Conservation (phyloP, 768 basidiomycete genomes). For the Solioccasus polychromus region DNA sequence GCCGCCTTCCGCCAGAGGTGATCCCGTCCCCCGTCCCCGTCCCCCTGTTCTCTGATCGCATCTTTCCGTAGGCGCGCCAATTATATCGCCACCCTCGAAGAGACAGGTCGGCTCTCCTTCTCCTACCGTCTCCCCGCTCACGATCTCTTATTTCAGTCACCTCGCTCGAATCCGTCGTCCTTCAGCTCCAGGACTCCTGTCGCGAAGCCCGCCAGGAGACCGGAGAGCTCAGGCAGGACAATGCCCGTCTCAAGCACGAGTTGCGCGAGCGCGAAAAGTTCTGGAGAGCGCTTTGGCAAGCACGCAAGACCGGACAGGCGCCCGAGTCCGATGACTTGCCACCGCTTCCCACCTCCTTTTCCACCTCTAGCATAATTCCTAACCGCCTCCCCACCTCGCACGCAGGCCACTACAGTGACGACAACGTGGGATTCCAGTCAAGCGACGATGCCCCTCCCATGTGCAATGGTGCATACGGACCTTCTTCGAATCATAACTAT, state of each 20-base stretch:
- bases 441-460: constrained; percentile 44
- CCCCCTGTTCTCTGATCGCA: constrained; percentile 20
- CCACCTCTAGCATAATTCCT: constrained; percentile 27
- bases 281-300: constrained; percentile 67
- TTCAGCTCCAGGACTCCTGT: constrained; percentile 80
- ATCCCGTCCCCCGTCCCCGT: constrained; percentile 5
- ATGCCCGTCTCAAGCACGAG: constrained; percentile 59
- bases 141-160: constrained; percentile 50
- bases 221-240: constrained; percentile 63
- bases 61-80: constrained; percentile 55
- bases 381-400: constrained; percentile 40
- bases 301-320: constrained; percentile 54
- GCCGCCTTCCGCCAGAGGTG: constrained; percentile 74
- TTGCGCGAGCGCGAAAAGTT: constrained; percentile 70
- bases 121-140: constrained; percentile 10
- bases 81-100: constrained; percentile 85
- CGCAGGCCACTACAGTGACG: constrained; percentile 36
- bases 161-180: constrained; percentile 79
- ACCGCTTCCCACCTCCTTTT: constrained; percentile 44
- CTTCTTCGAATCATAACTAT: constrained; percentile 36
- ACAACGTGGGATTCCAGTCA: constrained; percentile 48
- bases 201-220: constrained; percentile 62
- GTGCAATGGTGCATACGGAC: constrained; percentile 44
- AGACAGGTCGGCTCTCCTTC: constrained; percentile 50
- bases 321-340: constrained; percentile 53